Evolutionary conservation across 2,329 filamentous ascomycete species (phyloP).

Genomic region (Aulographum hederae): DNA sequence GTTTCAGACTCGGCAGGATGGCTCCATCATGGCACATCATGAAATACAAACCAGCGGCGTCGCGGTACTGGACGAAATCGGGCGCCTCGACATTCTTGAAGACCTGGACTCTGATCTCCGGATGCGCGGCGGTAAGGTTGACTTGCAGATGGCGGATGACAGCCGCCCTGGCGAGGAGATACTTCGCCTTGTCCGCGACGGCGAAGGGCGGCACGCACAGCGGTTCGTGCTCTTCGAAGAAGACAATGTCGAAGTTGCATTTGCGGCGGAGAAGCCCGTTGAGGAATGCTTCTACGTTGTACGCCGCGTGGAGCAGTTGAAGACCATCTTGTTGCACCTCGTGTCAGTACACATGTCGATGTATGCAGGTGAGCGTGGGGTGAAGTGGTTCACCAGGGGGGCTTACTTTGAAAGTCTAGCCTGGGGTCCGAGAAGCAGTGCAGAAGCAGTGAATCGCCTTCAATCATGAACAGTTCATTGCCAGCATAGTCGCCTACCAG

Average conservation of each 20-base stretch:
- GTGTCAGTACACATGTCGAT: slow-evolving; percentile 3
- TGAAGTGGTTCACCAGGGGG: too few species aligned
- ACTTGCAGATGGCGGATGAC: slow-evolving; percentile 44
- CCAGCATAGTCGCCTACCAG: slow-evolving; percentile 60
- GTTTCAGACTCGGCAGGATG: too few species aligned
- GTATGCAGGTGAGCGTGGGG: too few species aligned
- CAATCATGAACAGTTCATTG: slow-evolving; percentile 52
- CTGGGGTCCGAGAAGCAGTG: slow-evolving; percentile 42
- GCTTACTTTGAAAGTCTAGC: slow-evolving; percentile 45
- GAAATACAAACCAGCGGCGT: slow-evolving; percentile 40
- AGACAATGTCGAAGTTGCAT: slow-evolving; percentile 54
- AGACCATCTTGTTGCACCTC: slow-evolving; percentile 37
- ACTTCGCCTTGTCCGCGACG: slow-evolving; percentile 27
- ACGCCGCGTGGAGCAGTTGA: slow-evolving; percentile 53
- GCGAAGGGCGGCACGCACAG: slow-evolving; percentile 35
- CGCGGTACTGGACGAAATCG: slow-evolving; percentile 38
- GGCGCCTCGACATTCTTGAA: slow-evolving; percentile 29
- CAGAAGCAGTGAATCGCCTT: slow-evolving; percentile 54
- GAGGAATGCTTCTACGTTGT: slow-evolving; percentile 49
- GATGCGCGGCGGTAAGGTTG: slow-evolving; percentile 20
- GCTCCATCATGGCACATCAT: slow-evolving; percentile 33
- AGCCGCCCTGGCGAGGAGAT: slow-evolving; percentile 40
- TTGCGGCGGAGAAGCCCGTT: slow-evolving; percentile 39
- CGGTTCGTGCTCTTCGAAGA: slow-evolving; percentile 40
- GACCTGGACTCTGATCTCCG: slow-evolving; percentile 24